These are phyloP conservation scores for Paecilomyces formosus DNA, from an alignment of 2,329 filamentous ascomycete genomes.

Conservation along the genomic window DNA sequence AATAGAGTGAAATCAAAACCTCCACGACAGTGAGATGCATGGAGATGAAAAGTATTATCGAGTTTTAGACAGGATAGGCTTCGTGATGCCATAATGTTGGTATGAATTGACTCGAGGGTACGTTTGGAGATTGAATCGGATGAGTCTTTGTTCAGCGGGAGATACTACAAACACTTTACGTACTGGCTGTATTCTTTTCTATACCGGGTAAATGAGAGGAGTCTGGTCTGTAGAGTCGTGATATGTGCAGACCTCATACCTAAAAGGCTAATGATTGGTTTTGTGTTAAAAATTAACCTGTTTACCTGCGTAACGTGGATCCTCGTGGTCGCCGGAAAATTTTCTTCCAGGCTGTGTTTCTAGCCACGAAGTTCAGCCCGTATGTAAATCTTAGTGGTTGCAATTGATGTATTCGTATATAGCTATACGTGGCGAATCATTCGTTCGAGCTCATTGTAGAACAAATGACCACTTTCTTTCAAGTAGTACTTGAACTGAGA, in stretches of 20 bases:
- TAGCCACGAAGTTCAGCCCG: too few species aligned
- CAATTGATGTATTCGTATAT: background rate
- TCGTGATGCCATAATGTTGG: conserved; percentile 12
- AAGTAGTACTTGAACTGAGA: background rate
- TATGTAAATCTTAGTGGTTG: too few species aligned
- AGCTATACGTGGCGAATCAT: background rate
- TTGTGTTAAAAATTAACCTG: too few species aligned
- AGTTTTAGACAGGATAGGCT: conserved; percentile 20
- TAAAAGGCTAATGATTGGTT: too few species aligned
- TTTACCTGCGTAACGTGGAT: too few species aligned
- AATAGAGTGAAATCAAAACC: conserved; percentile 40
- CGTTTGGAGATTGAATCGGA: background rate
- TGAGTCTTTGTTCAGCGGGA: background rate
- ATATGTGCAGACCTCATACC: too few species aligned
- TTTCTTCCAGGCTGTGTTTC: too few species aligned
- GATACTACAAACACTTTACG: background rate
- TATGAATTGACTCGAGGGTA: background rate
- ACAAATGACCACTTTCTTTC: background rate
- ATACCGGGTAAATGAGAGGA: too few species aligned
- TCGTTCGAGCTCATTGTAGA: background rate
- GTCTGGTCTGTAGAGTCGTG: too few species aligned
- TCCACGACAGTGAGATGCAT: conserved; percentile 27
- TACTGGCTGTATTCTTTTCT: too few species aligned
- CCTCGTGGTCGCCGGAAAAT: too few species aligned
- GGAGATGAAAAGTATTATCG: conserved; percentile 28